These are phyloP conservation scores for Leptodermis oblonga DNA, from an alignment of 257 asterid species.

Conservation along the genomic window DNA sequence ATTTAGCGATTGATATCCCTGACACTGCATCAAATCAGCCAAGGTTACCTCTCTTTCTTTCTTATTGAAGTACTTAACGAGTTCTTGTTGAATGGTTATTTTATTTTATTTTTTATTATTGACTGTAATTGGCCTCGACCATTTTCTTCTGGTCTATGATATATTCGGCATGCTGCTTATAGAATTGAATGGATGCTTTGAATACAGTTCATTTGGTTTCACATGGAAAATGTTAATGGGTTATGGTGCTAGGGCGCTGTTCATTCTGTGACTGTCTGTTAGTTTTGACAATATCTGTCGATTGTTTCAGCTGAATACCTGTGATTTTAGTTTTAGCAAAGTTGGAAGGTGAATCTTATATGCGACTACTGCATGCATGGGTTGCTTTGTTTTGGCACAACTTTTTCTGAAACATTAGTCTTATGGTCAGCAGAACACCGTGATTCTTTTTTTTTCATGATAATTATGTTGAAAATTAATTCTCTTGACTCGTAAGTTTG, in stretches of 20 bases:
- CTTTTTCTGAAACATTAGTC: no score
- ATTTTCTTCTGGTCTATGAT: not conserved
- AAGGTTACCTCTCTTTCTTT: constrained; percentile 36
- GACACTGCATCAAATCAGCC: constrained; percentile 90
- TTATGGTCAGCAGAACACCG: no score
- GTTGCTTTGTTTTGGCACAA: not conserved
- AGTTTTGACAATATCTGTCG: not conserved
- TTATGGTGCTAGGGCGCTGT: no score
- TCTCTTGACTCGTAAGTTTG: no score
- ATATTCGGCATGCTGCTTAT: not conserved
- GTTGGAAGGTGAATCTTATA: not conserved
- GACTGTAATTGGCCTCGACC: not conserved
- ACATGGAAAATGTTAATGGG: not conserved
- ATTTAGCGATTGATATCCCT: constrained; percentile 51
- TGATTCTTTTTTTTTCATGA: not conserved
- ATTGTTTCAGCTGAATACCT: no score
- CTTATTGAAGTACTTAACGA: not conserved
- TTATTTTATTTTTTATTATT: not conserved
- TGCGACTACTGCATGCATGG: not conserved
- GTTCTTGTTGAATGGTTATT: not conserved
- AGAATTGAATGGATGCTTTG: no score
- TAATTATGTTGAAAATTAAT: not conserved
- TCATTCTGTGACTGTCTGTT: no score
- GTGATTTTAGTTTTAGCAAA: not conserved
- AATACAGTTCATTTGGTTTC: no score